Evolutionary conservation across 108 stramenopile species (phyloP), one percentile per base, ranked within the genome.

Genomic region (Bacterosira constricta): DNA sequence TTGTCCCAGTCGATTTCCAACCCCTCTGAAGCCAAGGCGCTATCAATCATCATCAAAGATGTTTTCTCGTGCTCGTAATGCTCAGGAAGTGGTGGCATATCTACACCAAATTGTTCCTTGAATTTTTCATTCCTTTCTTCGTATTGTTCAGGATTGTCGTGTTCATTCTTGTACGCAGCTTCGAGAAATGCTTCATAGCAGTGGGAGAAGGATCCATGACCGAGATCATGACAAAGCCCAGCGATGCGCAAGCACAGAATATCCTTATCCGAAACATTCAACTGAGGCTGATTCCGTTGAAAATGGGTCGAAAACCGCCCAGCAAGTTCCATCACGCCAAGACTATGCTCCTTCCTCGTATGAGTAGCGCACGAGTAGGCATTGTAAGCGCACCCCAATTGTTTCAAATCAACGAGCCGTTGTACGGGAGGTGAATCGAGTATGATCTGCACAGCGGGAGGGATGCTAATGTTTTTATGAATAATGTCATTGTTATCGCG

Each of bases 161-260:
- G 63, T 41, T 81, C 64, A 15, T 73, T 26, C 42, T 77, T 73
- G 20, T 31, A 52, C 1, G 34, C 58, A 32, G 31, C 72, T 47
- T 25, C 44, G 27, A 86, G 55, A 26, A 64, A 72, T 18, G 80
- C 66, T 32, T 89, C 90, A 60, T 68, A 98, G 4, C 89, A 46
- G 74, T 98, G 97, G 18, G 79, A 81, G 79, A 71, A 94, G 11
- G 95, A 89, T 15, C 97, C 97, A 57, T 93, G 91, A 29, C 91
- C 95, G 30, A 94, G 78, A 76, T 98, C 97, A 64, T 98, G 97
- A 31, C 85, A 68, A 38, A 98, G 62, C 1, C 95, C 97, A n/a
- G 97, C 97, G 10, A 98, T 74, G 57, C 92, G 91, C 36, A 96
- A 88, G 74, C 96, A 96, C 25, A 96, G 71, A n/a, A 96, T 73